These are phyloP conservation scores for Pythium sukuiense DNA, from an alignment of 352 stramenopile species.

Conservation along the genomic window DNA sequence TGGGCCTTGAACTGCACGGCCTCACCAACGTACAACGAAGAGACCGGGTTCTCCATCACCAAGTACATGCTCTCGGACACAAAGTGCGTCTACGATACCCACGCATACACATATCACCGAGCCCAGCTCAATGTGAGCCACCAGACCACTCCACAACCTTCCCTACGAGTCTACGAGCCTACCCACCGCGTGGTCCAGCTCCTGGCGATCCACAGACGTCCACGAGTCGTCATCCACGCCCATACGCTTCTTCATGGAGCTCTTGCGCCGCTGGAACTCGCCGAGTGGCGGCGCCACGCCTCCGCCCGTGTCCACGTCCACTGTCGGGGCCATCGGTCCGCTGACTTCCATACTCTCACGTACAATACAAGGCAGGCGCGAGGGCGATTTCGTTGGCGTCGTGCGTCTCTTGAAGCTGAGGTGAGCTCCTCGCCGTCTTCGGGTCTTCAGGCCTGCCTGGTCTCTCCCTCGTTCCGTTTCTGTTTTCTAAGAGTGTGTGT, in stretches of 20 bases:
- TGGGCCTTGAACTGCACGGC: slow-evolving; percentile 74
- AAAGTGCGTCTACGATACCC: slow-evolving; percentile 51
- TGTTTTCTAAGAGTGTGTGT: slow-evolving; percentile 7
- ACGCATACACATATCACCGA: slow-evolving; percentile 1
- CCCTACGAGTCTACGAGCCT: not conserved
- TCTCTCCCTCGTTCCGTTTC: slow-evolving; percentile 2
- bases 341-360: not conserved
- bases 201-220: slow-evolving; percentile 79
- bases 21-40: slow-evolving; percentile 59
- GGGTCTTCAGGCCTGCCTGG: slow-evolving; percentile 7
- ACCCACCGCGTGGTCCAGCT: slow-evolving; percentile 74
- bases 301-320: slow-evolving; percentile 16
- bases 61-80: slow-evolving; percentile 83
- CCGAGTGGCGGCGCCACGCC: slow-evolving; percentile 15
- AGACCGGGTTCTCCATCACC: slow-evolving; percentile 65
- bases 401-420: slow-evolving; percentile 22
- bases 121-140: slow-evolving; percentile 8
- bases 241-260: slow-evolving; percentile 29
- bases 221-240: slow-evolving; percentile 79
- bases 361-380: no score
- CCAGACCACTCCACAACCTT: not conserved
- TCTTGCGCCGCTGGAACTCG: slow-evolving; percentile 24
- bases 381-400: not conserved
- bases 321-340: not conserved
- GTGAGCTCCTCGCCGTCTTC: not conserved